Percentiles rank a stretch among this genome's conserved stretches.
Conservation (phyloP, 768 basidiomycete genomes). For the Phaffia tasmanica region DNA sequence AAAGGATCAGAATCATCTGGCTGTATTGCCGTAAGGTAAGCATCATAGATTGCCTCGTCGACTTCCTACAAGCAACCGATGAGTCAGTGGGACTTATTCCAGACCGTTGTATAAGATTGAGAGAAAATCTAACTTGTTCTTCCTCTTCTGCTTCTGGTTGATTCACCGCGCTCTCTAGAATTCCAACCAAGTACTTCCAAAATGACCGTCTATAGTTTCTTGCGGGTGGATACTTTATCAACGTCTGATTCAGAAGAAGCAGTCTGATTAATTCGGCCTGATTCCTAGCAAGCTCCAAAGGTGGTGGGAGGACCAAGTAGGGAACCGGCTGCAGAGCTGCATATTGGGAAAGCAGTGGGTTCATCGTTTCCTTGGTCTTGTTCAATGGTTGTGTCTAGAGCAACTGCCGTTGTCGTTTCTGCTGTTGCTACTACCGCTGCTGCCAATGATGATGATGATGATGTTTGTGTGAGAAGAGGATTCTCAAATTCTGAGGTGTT, state of each 20-base stretch:
- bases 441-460: neutral
- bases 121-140: conserved; percentile 10
- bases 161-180: conserved; percentile 10
- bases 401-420: too few species aligned
- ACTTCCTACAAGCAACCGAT: conserved; percentile 4
- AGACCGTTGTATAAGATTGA: neutral
- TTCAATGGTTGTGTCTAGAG: too few species aligned
- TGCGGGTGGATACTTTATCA: conserved; percentile 8
- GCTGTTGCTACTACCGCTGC: too few species aligned
- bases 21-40: conserved; percentile 10
- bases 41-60: conserved; percentile 13
- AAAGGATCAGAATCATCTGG: neutral
- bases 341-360: too few species aligned
- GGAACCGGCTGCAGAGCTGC: too few species aligned
- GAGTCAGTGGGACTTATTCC: neutral
- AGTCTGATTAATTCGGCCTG: too few species aligned
- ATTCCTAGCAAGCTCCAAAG: too few species aligned
- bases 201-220: conserved; percentile 7
- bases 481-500: too few species aligned
- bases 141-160: conserved; percentile 8
- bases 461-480: neutral
- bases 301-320: too few species aligned
- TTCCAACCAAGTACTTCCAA: conserved; percentile 10
- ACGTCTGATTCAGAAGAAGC: too few species aligned
- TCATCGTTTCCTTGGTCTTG: too few species aligned